Evolutionary conservation across 2,329 filamentous ascomycete genomes (phyloP).

Genomic region (Colletotrichum sp.): DNA sequence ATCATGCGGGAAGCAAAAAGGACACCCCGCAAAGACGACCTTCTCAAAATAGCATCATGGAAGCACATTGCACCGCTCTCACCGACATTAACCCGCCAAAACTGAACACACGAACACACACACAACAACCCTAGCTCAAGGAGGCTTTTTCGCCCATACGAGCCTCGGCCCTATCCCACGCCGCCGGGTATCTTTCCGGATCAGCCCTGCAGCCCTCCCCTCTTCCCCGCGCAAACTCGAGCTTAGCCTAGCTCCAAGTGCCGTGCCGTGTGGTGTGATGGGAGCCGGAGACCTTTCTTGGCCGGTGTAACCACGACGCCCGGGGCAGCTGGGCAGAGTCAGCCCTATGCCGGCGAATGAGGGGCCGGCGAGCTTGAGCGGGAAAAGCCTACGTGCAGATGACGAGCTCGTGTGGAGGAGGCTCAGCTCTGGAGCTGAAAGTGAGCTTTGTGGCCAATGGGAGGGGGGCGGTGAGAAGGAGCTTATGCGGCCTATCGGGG

Average conservation of each 20-base stretch:
- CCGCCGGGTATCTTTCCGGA: background rate
- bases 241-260: background rate
- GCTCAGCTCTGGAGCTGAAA: conserved; percentile 3
- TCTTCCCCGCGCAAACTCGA: background rate
- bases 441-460: background rate
- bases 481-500: background rate
- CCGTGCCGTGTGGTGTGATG: background rate
- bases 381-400: background rate
- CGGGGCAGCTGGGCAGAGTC: background rate
- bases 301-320: background rate
- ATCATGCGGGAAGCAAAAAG: background rate
- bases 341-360: background rate
- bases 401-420: background rate
- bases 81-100: background rate
- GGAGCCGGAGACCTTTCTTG: background rate
- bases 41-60: conserved; percentile 6
- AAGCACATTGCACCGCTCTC: background rate
- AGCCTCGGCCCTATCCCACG: background rate
- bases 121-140: background rate
- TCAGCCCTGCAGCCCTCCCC: background rate
- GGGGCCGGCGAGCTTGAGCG: background rate
- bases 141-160: background rate
- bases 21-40: background rate
- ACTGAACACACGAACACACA: background rate
- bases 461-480: background rate